Percentiles rank a stretch among this genome's conserved stretches.
phyloP scores from a whole-genome alignment of 2,329 filamentous ascomycete genomes.

The Cytospora piceae region DNA sequence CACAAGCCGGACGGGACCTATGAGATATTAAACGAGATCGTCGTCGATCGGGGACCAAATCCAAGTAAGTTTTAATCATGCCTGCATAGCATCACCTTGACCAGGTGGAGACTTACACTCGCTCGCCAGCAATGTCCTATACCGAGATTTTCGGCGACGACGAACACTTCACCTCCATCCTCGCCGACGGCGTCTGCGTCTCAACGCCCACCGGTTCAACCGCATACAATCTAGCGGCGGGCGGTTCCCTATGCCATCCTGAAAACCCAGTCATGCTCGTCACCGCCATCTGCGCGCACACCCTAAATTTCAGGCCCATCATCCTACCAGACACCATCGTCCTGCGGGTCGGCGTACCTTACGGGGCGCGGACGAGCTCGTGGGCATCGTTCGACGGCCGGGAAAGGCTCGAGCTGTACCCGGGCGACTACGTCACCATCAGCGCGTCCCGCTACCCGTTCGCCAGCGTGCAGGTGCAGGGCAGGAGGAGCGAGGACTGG shows the following conservation, averaged over 20 bases:
- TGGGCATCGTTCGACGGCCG: slow-evolving; percentile 99
- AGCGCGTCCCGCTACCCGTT: slow-evolving; percentile 82
- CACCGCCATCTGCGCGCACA: slow-evolving; percentile 93
- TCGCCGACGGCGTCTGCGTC: slow-evolving; percentile 91
- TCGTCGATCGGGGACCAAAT: slow-evolving; percentile 91
- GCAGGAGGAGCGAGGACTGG: slow-evolving; percentile 75
- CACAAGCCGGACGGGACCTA: slow-evolving; percentile 83
- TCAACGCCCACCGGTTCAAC: slow-evolving; percentile 94
- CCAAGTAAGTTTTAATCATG: slow-evolving; percentile 65
- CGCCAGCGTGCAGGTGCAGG: slow-evolving; percentile 72
- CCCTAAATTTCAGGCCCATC: slow-evolving; percentile 92
- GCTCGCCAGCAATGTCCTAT: slow-evolving; percentile 76
- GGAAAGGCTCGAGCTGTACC: slow-evolving; percentile 77
- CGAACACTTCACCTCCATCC: slow-evolving; percentile 90
- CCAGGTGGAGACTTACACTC: slow-evolving; percentile 19
- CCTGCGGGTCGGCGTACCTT: slow-evolving; percentile 89
- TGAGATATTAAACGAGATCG: slow-evolving; percentile 96
- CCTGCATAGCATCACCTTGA: slow-evolving; percentile 1
- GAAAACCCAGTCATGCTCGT: slow-evolving; percentile 96
- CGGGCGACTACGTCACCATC: slow-evolving; percentile 84
- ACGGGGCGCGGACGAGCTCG: slow-evolving; percentile 82
- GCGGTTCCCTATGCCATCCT: slow-evolving; percentile 92
- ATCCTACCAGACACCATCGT: slow-evolving; percentile 97
- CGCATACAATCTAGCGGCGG: slow-evolving; percentile 92
- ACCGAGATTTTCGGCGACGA: slow-evolving; percentile 94